A percentile compares a stretch with the other conserved stretches of the same genome.
Evolutionary conservation across 2,329 filamentous ascomycete genomes (phyloP).

Genomic region (Colletotrichum sublineola): DNA sequence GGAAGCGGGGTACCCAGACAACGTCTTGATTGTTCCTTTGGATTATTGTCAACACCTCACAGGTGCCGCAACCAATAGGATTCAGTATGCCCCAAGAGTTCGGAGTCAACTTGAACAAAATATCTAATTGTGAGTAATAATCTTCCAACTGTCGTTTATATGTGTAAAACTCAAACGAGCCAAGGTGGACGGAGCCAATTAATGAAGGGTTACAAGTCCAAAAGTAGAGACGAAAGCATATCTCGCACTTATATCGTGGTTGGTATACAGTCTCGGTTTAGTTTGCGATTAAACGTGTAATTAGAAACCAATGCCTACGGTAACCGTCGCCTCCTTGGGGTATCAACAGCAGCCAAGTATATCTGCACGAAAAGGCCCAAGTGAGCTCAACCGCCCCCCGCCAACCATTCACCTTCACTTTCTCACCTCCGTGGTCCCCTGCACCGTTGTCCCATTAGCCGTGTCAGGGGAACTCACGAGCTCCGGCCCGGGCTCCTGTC

Average conservation of each 20-base stretch:
- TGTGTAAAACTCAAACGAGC: too few species aligned
- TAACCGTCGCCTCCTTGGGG: not conserved
- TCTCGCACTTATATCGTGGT: too few species aligned
- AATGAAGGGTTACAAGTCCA: not conserved
- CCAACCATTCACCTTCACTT: not conserved
- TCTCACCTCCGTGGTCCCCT: constrained; percentile 27
- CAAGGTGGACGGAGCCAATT: not conserved
- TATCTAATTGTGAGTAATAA: too few species aligned
- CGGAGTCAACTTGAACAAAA: too few species aligned
- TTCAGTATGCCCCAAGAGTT: too few species aligned
- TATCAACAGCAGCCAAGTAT: constrained; percentile 6
- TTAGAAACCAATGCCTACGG: not conserved
- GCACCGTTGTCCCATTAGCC: constrained; percentile 29
- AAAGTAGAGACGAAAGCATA: not conserved
- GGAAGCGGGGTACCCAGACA: not conserved
- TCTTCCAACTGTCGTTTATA: too few species aligned
- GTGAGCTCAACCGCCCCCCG: not conserved
- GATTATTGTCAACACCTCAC: not conserved
- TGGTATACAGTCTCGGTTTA: too few species aligned
- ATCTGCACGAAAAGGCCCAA: not conserved
- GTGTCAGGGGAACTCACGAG: constrained; percentile 33
- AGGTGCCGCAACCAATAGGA: not conserved
- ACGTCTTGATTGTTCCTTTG: not conserved
- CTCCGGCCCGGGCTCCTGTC: constrained; percentile 28
- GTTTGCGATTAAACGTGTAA: not conserved